Base-by-base conservation (phyloP, 2,329 filamentous ascomycete genomes). In the Neurospora crassa region DNA sequence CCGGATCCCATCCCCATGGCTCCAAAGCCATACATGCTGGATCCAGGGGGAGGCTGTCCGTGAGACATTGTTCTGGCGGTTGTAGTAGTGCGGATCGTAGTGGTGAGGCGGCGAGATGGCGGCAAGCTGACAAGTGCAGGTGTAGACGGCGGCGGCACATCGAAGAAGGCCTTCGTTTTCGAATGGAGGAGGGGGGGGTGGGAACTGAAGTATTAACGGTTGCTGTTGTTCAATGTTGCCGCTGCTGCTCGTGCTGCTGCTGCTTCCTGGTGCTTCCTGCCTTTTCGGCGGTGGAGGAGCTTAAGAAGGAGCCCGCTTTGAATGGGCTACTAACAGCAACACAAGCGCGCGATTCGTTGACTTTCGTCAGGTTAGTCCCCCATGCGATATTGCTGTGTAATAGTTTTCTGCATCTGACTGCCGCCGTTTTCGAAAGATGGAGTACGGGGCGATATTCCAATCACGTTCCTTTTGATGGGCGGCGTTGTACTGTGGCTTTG, bases 61-160 rank as follows among this genome's bases (percentile, higher is more conserved):
- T 74, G 72, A 70, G 75, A 74, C 76, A 76, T 77, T 74, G 59
- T 70, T 41, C 68, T 43, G 63, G 63, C 40, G 29, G 16, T 41
- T 29, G 40, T 67, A n/a, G n/a, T 53, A 43, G 8, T 34, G 53
- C 29, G 20, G 37, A 24, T 40, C 14, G 34, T 24, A 53, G 69
- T 63, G 69, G 24, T 37, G 53, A 67, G 43, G 40, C 47, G 69
- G 69, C 40, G 68, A 29, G 41, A 45, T 24, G 20, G 68, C 40
- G 40, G 41, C 41, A 43, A 43, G 40, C 47, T 70, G 24, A 40
- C 29, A 68, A 53, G 68, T 53, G 70, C 45, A 63, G 53, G 24
- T 63, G 53, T 63, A 34, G 24, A 63, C 53, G 53, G 53, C 29
- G 53, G 53, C 53, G 53, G 24, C 53, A 29, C 53, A 63, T 63